A percentile compares a stretch with the other conserved stretches of the same genome.
phyloP scores from a whole-genome alignment of 2,329 filamentous ascomycete genomes.

The Ophiosphaerella narmari region DNA sequence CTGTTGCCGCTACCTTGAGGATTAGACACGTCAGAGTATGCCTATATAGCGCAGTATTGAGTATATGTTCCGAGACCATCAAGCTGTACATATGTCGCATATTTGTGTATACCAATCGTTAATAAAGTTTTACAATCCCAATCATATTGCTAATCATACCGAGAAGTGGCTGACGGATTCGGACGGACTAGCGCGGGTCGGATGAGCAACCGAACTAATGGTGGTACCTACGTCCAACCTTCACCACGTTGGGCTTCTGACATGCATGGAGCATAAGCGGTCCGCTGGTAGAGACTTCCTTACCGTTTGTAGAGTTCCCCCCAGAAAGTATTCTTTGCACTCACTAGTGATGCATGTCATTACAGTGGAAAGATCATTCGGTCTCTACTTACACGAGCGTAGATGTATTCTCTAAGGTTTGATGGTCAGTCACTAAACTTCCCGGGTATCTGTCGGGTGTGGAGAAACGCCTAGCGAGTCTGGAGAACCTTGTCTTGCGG shows the following conservation, averaged over 20 bases:
- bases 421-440: background rate
- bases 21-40: background rate
- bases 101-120: too few relatives aligned
- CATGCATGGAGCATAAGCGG: conserved; percentile 2
- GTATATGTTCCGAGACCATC: background rate
- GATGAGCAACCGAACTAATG: background rate
- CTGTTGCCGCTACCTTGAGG: background rate
- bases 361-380: conserved; percentile 30
- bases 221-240: background rate
- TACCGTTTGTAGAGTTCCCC: conserved; percentile 10
- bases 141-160: too few relatives aligned
- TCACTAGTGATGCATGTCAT: conserved; percentile 16
- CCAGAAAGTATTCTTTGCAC: background rate
- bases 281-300: conserved; percentile 9
- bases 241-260: background rate
- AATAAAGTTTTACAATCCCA: too few relatives aligned
- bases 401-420: background rate
- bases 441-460: conserved; percentile 25
- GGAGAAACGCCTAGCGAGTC: conserved; percentile 24
- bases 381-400: conserved; percentile 31
- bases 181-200: background rate
- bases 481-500: conserved; percentile 24
- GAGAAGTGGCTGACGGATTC: too few relatives aligned
- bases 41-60: background rate
- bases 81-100: too few relatives aligned